Evolutionary conservation across 805 yeast species (phyloP), one percentile per base, ranked within the genome.

Genomic region (Dipodascopsis tothii): DNA sequence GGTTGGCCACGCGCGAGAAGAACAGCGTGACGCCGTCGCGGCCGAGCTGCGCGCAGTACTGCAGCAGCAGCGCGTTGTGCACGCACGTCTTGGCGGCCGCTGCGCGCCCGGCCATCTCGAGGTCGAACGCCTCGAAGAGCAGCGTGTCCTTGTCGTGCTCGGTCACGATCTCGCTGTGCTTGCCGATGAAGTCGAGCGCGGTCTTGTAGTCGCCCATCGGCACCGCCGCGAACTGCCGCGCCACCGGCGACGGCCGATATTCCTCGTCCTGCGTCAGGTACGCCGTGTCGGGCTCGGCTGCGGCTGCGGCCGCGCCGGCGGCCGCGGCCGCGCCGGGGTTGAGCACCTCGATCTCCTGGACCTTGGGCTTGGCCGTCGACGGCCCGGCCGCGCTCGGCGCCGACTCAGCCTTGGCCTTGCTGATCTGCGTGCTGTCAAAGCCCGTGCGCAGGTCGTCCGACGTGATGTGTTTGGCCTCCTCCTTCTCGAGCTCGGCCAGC

Each of bases 401-500:
- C 1, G 55, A 30, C 2, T 45, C 41, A 2, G 30, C 66, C 3
- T 58, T 56, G n/a, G 64, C 67, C 54, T 79, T 82, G 62, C 86
- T 85, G 59, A 86, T 62, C 53, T 84, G 76, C 0, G 95, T 81
- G 35, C 84, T 77, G 60, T 90, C 94, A 70, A 85, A 92, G 0
- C 96, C 97, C 11, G 92, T 86, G 55, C 78, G 92, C 33, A 87
- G 73, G 64, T 90, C 98, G 14, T 88, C 97, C 40, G 92, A 80
- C 2, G 94, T 80, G 52, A 92, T 88, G 60, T 84, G 82, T 37
- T 69, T 59, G 9, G 77, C 70, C 58, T 84, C 83, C 57, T 88
- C 95, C 52, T 76, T 72, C 54, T 76, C 71, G 43, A 92, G 69
- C 27, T 75, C 75, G 33, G 73, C 77, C 52, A 87, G 67, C 61